A percentile compares a stretch with the other conserved stretches of the same genome.
phyloP scores from a whole-genome alignment of 805 yeast genomes.

The Yarrowia sp. region DNA sequence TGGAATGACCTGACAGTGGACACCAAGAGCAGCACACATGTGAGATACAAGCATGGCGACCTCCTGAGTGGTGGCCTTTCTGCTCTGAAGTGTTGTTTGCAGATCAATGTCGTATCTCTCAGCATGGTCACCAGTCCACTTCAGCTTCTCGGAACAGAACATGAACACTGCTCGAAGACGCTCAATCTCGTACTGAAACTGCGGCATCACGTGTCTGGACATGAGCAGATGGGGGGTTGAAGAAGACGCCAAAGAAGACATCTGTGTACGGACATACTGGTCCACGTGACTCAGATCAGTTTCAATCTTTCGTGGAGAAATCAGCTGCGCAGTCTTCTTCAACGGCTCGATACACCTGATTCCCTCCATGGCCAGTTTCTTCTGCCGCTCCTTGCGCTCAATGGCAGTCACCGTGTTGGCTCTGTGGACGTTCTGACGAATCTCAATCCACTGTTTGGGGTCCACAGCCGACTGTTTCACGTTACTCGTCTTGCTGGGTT shows the following conservation, averaged over 20 bases:
- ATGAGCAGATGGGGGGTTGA: conserved; percentile 31
- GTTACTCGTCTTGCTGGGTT: conserved; percentile 28
- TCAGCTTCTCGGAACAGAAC: conserved; percentile 67
- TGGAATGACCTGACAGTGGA: conserved; percentile 75
- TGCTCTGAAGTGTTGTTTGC: conserved; percentile 51
- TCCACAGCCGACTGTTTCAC: conserved; percentile 33
- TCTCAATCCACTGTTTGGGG: conserved; percentile 57
- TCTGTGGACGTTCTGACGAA: conserved; percentile 69
- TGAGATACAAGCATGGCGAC: conserved; percentile 77
- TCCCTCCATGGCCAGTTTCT: conserved; percentile 45
- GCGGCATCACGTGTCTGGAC: conserved; percentile 31
- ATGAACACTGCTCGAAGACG: conserved; percentile 69
- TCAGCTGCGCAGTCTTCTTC: conserved; percentile 19
- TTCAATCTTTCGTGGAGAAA: conserved; percentile 15
- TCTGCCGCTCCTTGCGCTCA: conserved; percentile 73
- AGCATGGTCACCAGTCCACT: conserved; percentile 49
- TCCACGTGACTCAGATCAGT: conserved; percentile 25
- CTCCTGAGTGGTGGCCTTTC: conserved; percentile 71
- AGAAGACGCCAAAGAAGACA: conserved; percentile 21
- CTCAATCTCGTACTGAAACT: conserved; percentile 61
- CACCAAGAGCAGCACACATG: conserved; percentile 71
- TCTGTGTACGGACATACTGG: conserved; percentile 24
- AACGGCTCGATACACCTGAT: conserved; percentile 26
- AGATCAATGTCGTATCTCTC: conserved; percentile 43
- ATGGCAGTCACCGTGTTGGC: conserved; percentile 70